Evolutionary conservation across 2,329 filamentous ascomycete genomes (phyloP), one percentile per base, ranked within the genome.

Genomic region (Clonostachys rosea): DNA sequence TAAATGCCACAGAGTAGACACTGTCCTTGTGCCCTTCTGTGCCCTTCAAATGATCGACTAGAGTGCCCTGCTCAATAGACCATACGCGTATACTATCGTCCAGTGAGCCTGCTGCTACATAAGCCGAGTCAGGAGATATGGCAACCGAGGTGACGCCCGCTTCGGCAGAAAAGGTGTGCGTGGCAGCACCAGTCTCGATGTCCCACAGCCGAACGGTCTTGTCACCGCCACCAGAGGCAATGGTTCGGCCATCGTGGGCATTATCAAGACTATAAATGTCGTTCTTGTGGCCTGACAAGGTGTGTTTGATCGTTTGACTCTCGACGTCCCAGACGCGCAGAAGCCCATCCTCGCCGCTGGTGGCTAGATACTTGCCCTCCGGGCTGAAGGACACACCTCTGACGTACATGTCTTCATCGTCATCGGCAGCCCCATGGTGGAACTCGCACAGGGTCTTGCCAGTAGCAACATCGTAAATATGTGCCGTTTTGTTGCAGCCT

Each of bases 201-300:
- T 97, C 92, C 94, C 94, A 99, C 1, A 99, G 82, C 49, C 92
- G 87, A 47, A 97, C 94, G 14, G 91, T 96, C 57, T 94, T 81
- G 60, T 99, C 94, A 48, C 94, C 94, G 65, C 89, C 95, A 42
- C 94, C 94, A 7, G 94, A 97, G 6, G 92, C 94, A 59, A 99
- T 97, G 49, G 91, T 91, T 46, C 90, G 87, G 36, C 92, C 92
- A 58, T 96, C 95, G 40, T 89, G 86, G 34, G 92, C 89, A 67
- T 96, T 97, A 68, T 97, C 94, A 5, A 97, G 77, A 6, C 89
- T 95, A 69, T 97, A 97, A 52, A 99, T 99, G 56, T 99, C 94
- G 68, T 97, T 92, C 68, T 99, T 94, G 68, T 99, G 94, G 20
- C 94, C 94, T 14, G 85, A 79, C 70, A 99, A 97, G 39, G 89